Conservation (phyloP, 805 yeast species). For the Yamadazyma scolyti region DNA sequence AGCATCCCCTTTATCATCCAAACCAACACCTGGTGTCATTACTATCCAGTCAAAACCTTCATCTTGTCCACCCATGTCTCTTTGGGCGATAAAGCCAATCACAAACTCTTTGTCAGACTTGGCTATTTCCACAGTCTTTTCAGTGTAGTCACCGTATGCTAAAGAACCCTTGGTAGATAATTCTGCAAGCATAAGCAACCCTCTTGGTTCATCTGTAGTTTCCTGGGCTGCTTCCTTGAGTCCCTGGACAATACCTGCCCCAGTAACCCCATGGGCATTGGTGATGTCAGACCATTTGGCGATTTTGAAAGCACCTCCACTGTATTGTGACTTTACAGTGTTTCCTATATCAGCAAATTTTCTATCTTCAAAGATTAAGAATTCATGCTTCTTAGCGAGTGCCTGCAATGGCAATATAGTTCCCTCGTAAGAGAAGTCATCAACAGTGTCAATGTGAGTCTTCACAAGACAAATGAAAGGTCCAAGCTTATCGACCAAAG, state of each 20-base stretch:
- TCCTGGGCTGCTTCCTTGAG: conserved; percentile 76
- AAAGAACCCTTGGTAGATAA: conserved; percentile 90
- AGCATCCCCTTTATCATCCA: conserved; percentile 93
- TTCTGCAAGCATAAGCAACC: conserved; percentile 92
- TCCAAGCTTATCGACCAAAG: conserved; percentile 74
- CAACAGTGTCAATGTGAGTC: conserved; percentile 91
- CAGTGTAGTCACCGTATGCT: conserved; percentile 89
- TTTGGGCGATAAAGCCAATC: conserved; percentile 94
- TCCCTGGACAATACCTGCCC: conserved; percentile 88
- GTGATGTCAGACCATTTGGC: conserved; percentile 96
- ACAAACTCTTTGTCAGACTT: conserved; percentile 84
- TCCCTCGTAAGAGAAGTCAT: conserved; percentile 78
- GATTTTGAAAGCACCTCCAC: conserved; percentile 84
- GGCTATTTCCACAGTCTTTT: conserved; percentile 85
- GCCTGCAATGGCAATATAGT: conserved; percentile 73
- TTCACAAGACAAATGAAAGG: conserved; percentile 90
- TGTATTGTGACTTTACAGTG: conserved; percentile 91
- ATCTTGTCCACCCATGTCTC: conserved; percentile 74
- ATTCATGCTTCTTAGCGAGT: conserved; percentile 77
- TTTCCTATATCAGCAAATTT: conserved; percentile 98
- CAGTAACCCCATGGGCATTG: conserved; percentile 97
- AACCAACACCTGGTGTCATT: conserved; percentile 98
- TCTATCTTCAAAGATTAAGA: conserved; percentile 93
- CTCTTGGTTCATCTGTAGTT: conserved; percentile 74
- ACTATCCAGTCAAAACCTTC: conserved; percentile 94